Base-by-base conservation (phyloP, 2,329 filamentous ascomycete genomes). In the Penicillium crustosum region DNA sequence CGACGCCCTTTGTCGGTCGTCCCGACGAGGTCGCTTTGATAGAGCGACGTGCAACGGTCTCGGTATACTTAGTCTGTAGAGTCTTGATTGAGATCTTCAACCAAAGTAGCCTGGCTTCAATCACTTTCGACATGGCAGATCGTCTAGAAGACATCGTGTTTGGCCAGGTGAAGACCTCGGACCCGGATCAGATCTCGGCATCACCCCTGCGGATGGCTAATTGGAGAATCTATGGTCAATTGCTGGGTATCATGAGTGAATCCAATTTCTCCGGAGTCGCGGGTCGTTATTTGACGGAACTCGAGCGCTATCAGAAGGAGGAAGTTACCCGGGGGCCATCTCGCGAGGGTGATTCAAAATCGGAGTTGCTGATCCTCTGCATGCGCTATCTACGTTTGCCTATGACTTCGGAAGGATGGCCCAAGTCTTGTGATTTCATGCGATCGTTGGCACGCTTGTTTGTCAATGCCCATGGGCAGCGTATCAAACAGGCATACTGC, bases 141-240 rank as follows among this genome's bases (percentile, higher is more conserved):
- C 93, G 95, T 65, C 81, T 99, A 5, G 93, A 97, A 72, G 91
- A 88, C 62, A 96, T 99, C 59, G 96, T 99, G 54, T 99, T 97
- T 73, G 89, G 89, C n/a, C 94, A 97, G 73, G 82, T 99, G 10
- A 95, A 93, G 70, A 89, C 89, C 45, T 89, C 92, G 8, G 93
- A 97, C 60, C 87, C 90, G 0, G 91, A 96, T 8, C 87, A 93
- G 68, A 81, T 88, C 9, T 70, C 75, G 12, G 72, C 72, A 3
- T 96, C 92, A 0, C 87, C 90, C 0, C 80, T 97, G 25, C 91
- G 92, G 64, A 86, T 94, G 75, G 90, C 94, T 15, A 99, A 99
- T 68, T 99, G 93, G 93, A 90, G 91, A 58, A 86, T 99, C 3
- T 97, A 97, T 72, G 89, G 91, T 21, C 90, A 96, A 68, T 80